Percentiles rank a stretch among this genome's conserved stretches.
phyloP scores from a whole-genome alignment of 1,139 yeast species.

The Barnettozyma hawaiiensis region DNA sequence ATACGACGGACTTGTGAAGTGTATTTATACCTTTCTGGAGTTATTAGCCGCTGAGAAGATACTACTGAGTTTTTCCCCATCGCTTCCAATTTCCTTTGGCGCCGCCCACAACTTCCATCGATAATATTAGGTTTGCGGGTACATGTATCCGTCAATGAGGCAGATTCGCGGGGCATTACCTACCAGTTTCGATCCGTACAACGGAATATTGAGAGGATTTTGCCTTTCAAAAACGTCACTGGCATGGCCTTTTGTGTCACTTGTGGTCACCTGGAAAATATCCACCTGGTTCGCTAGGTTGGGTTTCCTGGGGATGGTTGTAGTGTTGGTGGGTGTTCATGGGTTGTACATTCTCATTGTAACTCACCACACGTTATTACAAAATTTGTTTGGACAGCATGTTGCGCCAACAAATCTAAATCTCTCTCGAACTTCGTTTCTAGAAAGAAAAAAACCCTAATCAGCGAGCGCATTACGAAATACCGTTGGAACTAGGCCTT shows the following conservation, averaged over 20 bases:
- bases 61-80: not conserved
- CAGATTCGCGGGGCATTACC: not conserved
- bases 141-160: conserved; percentile 2
- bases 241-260: conserved; percentile 4
- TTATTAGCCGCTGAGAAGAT: not conserved
- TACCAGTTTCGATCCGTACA: not conserved
- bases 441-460: no score
- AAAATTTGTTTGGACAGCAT: not conserved
- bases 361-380: no score
- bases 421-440: no score
- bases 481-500: not conserved
- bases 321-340: not conserved
- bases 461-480: not conserved
- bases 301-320: not conserved
- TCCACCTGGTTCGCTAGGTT: not conserved
- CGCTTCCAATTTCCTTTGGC: conserved; percentile 1
- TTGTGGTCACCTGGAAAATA: not conserved
- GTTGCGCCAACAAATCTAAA: not conserved
- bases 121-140: conserved; percentile 1
- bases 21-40: not conserved
- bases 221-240: conserved; percentile 2
- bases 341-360: no score
- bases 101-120: not conserved
- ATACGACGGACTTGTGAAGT: not conserved
- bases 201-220: no score